Evolutionary conservation across 1,284 basidiomycete genomes (phyloP), one percentile per base, ranked within the genome.

Genomic region (Sphagnurus paluster): DNA sequence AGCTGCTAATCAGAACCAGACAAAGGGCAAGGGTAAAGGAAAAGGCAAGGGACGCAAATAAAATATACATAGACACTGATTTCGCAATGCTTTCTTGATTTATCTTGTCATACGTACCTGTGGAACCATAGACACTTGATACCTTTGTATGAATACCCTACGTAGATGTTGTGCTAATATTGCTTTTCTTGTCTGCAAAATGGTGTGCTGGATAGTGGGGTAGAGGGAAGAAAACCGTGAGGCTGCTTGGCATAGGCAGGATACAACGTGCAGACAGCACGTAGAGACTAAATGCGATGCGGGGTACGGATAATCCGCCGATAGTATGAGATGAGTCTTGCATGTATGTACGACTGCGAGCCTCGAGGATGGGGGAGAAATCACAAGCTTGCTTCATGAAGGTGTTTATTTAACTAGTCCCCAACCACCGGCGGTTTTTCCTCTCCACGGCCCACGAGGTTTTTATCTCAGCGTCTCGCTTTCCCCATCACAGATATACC

Each of bases 1-100:
- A 26, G 38, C 30, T 34, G 39, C 30, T 21, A 47, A 46, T 43
- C 51, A 49, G 50, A 52, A 49, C 29, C 53, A 48, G 39, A 19
- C 36, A 13, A 55, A 55, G 21, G 51, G 48, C 20, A 55, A 55
- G 38, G 47, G 30, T 14, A 55, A 55, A 10, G 52, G 52, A 20
- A 55, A 55, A 34, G 54, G 54, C 8, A 55, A 55, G 33, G 48
- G 51, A 14, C 52, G 41, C 13, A 52, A 41, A 25, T 52, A 42
- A 46, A 20, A 45, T 16, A 4, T 36, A n/a, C n/a, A n/a, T 47
- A 37, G 19, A 44, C 39, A 17, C 35, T 40, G 23, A 17, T 46
- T 46, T 37, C 38, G 41, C 36, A 26, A n/a, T 44, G 44, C 47
- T 53, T 47, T 50, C 38, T 26, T 53, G 48, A 44, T 29, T 49